Conservation (phyloP, 2,329 filamentous ascomycete genomes). For the Apiospora rasikravindrae region DNA sequence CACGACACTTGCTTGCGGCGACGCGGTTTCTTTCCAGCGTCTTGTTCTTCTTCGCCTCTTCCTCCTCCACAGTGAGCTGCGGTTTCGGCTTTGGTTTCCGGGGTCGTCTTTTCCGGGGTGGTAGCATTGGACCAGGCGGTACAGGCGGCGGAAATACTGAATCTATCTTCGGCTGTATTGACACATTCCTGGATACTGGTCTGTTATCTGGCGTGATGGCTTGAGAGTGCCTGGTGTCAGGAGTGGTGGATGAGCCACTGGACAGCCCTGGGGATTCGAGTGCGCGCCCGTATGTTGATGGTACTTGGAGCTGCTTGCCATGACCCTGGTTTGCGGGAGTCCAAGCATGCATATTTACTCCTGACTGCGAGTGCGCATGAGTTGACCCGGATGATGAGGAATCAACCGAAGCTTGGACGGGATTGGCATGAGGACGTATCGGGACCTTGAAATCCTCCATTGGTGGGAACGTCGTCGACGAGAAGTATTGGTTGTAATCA, state of each 20-base stretch:
- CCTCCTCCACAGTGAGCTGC: slow-evolving; percentile 30
- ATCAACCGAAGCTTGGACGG: not conserved
- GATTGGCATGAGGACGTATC: slow-evolving; percentile 23
- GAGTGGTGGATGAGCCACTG: slow-evolving; percentile 34
- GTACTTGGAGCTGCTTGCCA: slow-evolving; percentile 23
- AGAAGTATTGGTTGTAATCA: slow-evolving; percentile 26
- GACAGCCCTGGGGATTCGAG: slow-evolving; percentile 32
- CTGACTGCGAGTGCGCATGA: not conserved
- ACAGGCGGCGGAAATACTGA: slow-evolving; percentile 20
- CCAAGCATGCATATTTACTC: not conserved
- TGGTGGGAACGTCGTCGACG: slow-evolving; percentile 20
- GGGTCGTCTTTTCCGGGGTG: slow-evolving; percentile 34
- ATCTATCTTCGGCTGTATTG: slow-evolving; percentile 11
- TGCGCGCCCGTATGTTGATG: slow-evolving; percentile 17
- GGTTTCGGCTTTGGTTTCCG: slow-evolving; percentile 32
- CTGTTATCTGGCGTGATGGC: slow-evolving; percentile 31
- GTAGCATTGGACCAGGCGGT: slow-evolving; percentile 23
- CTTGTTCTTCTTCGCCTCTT: slow-evolving; percentile 54
- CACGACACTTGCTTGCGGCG: slow-evolving; percentile 75
- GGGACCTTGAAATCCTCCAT: slow-evolving; percentile 23
- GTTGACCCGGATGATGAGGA: slow-evolving; percentile 4
- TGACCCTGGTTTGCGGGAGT: slow-evolving; percentile 15
- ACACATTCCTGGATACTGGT: slow-evolving; percentile 1
- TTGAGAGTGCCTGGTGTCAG: slow-evolving; percentile 32
- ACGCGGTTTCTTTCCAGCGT: slow-evolving; percentile 74